Evolutionary conservation across 495 filamentous ascomycete genomes (phyloP).

Genomic region (Penicillium steckii): DNA sequence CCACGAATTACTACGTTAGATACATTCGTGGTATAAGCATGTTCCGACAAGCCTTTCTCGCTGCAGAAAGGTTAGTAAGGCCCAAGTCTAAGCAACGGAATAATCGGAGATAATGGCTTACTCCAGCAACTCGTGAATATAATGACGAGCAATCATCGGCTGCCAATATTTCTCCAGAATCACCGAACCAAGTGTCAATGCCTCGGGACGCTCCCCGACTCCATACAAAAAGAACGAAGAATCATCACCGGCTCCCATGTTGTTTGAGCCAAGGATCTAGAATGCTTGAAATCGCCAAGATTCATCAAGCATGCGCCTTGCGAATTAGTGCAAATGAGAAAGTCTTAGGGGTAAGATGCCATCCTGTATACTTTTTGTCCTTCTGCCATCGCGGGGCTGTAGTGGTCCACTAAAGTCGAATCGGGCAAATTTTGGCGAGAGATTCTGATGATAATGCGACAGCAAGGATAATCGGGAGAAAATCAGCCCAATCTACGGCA

Average conservation of each 20-base stretch:
- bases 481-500: too few species aligned
- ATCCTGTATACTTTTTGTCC: slow-evolving; percentile 1
- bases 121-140: slow-evolving; percentile 21
- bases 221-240: slow-evolving; percentile 28
- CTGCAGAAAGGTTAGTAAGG: slow-evolving; percentile 3
- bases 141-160: slow-evolving; percentile 28
- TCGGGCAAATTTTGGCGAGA: slow-evolving; percentile 20
- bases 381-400: slow-evolving; percentile 8
- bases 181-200: slow-evolving; percentile 24
- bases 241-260: slow-evolving; percentile 17
- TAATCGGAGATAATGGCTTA: slow-evolving; percentile 3
- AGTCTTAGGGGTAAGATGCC: neutral
- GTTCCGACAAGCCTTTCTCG: slow-evolving; percentile 16
- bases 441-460: neutral
- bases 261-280: neutral
- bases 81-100: neutral
- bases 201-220: slow-evolving; percentile 26
- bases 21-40: slow-evolving; percentile 17
- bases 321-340: neutral
- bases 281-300: slow-evolving; percentile 10
- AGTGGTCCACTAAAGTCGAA: neutral
- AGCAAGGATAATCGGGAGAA: too few species aligned
- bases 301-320: neutral
- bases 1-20: slow-evolving; percentile 21
- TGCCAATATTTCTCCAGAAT: slow-evolving; percentile 30